Percentiles rank a stretch among this genome's conserved stretches.
These are phyloP conservation scores for Oryza glaberrima DNA, from an alignment of 176 grass and related monocot species.

Conservation along the genomic window DNA sequence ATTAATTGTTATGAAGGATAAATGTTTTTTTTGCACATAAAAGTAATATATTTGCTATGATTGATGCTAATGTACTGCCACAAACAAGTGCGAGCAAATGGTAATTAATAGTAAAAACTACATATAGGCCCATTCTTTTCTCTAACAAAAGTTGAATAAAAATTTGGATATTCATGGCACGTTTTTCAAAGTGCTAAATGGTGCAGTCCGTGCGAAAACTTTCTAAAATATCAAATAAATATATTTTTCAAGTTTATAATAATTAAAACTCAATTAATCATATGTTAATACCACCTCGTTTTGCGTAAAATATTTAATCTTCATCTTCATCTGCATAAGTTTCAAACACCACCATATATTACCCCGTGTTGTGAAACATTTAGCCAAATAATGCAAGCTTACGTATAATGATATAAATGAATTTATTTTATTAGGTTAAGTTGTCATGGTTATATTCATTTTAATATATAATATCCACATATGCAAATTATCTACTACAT, in stretches of 20 bases:
- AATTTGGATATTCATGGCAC: too few species aligned
- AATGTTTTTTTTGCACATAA: background rate
- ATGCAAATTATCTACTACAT: background rate
- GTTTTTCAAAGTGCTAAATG: too few species aligned
- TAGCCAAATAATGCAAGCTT: background rate
- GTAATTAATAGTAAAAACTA: background rate
- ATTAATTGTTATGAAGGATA: background rate
- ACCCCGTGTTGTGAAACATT: background rate
- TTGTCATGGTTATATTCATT: background rate
- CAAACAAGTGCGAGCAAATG: background rate
- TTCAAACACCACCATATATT: too few species aligned
- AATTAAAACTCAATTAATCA: too few species aligned
- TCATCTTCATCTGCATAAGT: too few species aligned
- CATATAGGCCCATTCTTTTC: too few species aligned
- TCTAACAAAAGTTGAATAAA: too few species aligned
- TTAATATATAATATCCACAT: background rate
- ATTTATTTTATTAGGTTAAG: background rate
- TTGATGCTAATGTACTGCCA: background rate
- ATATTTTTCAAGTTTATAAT: too few species aligned
- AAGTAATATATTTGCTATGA: background rate
- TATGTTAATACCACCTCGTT: too few species aligned
- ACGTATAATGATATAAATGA: background rate
- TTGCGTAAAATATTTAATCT: too few species aligned
- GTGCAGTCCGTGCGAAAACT: too few species aligned
- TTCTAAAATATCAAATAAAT: too few species aligned